phyloP scores from a whole-genome alignment of 768 basidiomycete genomes.

The Boletus rubescentipes region DNA sequence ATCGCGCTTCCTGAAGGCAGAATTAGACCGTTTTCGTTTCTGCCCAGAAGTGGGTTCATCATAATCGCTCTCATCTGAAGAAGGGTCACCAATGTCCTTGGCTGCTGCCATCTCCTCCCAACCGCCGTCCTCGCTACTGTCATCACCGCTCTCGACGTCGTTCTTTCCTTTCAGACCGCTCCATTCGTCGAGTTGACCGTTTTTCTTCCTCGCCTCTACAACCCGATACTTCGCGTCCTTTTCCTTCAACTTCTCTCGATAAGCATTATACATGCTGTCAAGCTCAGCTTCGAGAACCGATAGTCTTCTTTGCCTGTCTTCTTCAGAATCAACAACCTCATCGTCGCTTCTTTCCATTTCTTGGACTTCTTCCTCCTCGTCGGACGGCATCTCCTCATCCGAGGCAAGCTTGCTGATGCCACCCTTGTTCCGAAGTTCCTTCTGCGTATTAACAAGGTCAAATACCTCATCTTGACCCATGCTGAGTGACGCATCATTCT shows the following conservation, averaged over 20 bases:
- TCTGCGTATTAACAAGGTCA: conserved; percentile 69
- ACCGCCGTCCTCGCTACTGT: conserved; percentile 52
- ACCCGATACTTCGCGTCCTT: conserved; percentile 87
- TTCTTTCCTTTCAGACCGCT: conserved; percentile 59
- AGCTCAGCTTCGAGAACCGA: conserved; percentile 77
- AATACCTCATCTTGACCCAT: conserved; percentile 86
- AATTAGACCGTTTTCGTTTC: conserved; percentile 44
- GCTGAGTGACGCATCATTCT: conserved; percentile 69
- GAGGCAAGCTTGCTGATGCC: conserved; percentile 38
- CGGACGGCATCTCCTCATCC: conserved; percentile 43
- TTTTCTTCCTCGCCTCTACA: conserved; percentile 70
- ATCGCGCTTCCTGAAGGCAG: conserved; percentile 37
- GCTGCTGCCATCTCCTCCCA: conserved; percentile 65
- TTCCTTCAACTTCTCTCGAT: conserved; percentile 76
- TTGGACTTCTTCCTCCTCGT: conserved; percentile 44
- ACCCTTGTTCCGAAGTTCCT: conserved; percentile 40
- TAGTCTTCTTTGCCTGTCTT: conserved; percentile 65
- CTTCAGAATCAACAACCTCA: conserved; percentile 57
- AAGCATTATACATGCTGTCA: conserved; percentile 86
- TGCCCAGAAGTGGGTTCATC: conserved; percentile 30
- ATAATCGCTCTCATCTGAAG: conserved; percentile 53
- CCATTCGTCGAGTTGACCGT: conserved; percentile 81
- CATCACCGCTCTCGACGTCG: conserved; percentile 38
- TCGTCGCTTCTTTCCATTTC: conserved; percentile 33
- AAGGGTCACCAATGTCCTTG: conserved; percentile 50